These are phyloP conservation scores for Septoria linicola DNA, from an alignment of 2,329 filamentous ascomycete genomes.

Conservation along the genomic window DNA sequence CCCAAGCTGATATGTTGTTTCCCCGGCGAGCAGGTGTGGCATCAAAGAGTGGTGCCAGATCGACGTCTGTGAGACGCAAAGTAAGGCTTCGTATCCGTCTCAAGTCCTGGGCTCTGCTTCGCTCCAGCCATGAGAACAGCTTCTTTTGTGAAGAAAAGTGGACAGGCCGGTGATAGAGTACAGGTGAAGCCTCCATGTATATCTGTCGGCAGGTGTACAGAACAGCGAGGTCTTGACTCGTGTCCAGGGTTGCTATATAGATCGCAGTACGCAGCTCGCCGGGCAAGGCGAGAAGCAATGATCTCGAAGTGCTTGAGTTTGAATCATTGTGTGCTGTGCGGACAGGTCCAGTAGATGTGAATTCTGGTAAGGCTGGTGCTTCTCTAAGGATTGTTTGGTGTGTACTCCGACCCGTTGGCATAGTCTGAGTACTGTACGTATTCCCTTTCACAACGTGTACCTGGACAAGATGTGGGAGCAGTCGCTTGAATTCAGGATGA, in stretches of 20 bases:
- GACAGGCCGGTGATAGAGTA: conserved; percentile 27
- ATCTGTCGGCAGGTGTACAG: conserved; percentile 25
- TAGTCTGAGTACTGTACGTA: not conserved
- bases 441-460: too few species aligned
- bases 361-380: not conserved
- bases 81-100: conserved; percentile 26
- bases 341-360: not conserved
- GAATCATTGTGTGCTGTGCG: too few species aligned
- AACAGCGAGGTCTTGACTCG: conserved; percentile 10
- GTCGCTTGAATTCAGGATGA: not conserved
- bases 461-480: not conserved
- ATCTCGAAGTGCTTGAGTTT: not conserved
- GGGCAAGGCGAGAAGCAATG: conserved; percentile 22
- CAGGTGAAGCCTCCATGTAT: conserved; percentile 29
- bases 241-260: not conserved
- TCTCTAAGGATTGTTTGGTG: too few species aligned
- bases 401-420: not conserved
- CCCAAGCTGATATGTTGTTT: conserved; percentile 23
- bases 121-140: conserved; percentile 32
- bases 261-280: conserved; percentile 19
- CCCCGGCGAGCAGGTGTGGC: not conserved
- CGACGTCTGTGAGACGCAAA: conserved; percentile 32
- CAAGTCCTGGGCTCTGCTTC: conserved; percentile 25
- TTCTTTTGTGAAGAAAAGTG: conserved; percentile 31
- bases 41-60: conserved; percentile 29